phyloP scores from a whole-genome alignment of 306 rosid species.

The Prunus kanzakura region DNA sequence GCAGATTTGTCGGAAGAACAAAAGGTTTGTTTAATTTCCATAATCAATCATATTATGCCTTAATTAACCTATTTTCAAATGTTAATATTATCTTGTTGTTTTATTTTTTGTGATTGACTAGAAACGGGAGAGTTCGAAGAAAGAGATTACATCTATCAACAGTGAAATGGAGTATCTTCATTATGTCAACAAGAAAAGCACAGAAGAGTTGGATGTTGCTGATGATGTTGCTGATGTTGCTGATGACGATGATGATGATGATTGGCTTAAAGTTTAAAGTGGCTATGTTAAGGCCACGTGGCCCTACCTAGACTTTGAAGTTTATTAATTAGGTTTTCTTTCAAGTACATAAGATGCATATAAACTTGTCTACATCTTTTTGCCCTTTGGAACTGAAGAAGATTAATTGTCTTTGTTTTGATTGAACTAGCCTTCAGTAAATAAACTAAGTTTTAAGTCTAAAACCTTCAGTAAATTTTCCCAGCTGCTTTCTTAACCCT shows the following conservation, averaged over 20 bases:
- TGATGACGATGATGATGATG: constrained; percentile 36
- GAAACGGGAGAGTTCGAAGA: constrained; percentile 52
- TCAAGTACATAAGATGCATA: background rate
- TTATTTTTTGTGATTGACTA: constrained; percentile 11
- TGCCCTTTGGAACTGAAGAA: background rate
- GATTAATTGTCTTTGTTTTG: background rate
- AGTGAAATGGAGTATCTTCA: constrained; percentile 44
- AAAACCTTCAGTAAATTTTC: no score
- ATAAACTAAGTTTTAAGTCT: background rate
- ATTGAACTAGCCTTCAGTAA: background rate
- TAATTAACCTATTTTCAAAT: background rate
- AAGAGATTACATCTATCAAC: constrained; percentile 42
- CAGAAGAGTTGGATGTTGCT: constrained; percentile 19
- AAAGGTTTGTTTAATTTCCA: constrained; percentile 30
- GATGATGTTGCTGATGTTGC: constrained; percentile 35
- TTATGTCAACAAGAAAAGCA: constrained; percentile 12
- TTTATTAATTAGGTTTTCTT: background rate
- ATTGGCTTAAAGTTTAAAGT: background rate
- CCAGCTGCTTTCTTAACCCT: background rate
- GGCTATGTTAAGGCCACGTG: background rate
- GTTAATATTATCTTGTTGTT: background rate
- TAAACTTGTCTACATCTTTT: background rate
- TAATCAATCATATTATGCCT: background rate
- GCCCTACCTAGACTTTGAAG: background rate
- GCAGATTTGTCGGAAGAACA: constrained; percentile 47